A percentile compares a stretch with the other conserved stretches of the same genome.
These are phyloP conservation scores for Prunus dulcis DNA, from an alignment of 306 rosid genomes.

Conservation along the genomic window DNA sequence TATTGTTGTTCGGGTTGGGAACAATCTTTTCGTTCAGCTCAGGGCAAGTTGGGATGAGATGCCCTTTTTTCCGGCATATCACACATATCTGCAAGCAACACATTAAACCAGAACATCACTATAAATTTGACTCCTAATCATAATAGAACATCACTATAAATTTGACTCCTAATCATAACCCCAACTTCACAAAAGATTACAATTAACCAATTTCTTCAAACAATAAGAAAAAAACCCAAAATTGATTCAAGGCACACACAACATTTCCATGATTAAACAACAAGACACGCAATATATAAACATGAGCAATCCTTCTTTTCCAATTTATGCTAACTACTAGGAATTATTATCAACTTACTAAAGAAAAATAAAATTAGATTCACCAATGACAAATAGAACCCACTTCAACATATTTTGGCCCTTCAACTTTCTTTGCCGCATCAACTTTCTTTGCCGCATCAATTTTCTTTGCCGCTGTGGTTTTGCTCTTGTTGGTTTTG, in stretches of 20 bases:
- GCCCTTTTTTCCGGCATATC: constrained; percentile 1
- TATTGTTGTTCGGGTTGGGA: background rate
- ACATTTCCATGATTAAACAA: background rate
- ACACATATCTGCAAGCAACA: constrained; percentile 20
- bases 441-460: background rate
- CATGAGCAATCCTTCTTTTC: background rate
- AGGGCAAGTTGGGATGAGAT: constrained; percentile 1
- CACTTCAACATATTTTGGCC: background rate
- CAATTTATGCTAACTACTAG: no score
- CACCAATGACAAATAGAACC: background rate
- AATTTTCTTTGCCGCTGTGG: background rate
- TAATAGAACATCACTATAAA: background rate
- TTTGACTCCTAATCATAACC: background rate
- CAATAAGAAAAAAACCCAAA: background rate
- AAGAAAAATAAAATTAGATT: background rate
- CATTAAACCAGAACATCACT: background rate
- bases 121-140: background rate
- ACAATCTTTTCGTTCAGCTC: background rate
- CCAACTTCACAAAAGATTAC: background rate
- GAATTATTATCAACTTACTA: background rate
- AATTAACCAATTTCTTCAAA: background rate
- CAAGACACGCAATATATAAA: background rate
- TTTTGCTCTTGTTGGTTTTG: background rate
- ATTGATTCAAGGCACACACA: background rate
- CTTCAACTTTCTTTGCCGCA: background rate